Base-by-base conservation (phyloP, 257 asterid species). In the Asclepias syriaca region DNA sequence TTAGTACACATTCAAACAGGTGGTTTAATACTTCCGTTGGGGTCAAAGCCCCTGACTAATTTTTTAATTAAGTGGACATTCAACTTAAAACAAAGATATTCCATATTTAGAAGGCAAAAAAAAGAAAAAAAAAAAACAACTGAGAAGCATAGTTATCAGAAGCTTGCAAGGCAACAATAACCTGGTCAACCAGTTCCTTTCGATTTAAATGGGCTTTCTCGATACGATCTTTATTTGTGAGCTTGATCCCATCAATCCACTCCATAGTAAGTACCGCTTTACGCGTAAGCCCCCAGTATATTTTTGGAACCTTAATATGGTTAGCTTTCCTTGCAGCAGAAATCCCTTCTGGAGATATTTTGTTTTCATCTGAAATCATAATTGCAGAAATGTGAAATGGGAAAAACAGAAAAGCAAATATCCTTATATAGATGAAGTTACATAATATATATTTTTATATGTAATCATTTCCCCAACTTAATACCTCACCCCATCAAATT, bases 221-320 rank as follows among this genome's bases (percentile, higher is more conserved):
- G 74, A 94, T 82, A 53, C 98, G 96, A 32, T 49, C 72, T 72
- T 81, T 83, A 86, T 94, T 85, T 4, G 98, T 94, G 67, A 94
- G 95, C 84, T 94, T 91, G 71, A 94, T 91, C 72, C 98, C 98
- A 84, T 94, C 98, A 67, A 91, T 72, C 99, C 99, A 94, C 79
- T 90, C 98, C 99, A 94, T 94, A 7, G 99, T 91, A 68, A 94
- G 99, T 56, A 94, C 99, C 68, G 87, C 93, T 77, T 84, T 83
- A 71, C 96, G 89, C 34, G 99, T 94, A 69, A 91, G 79, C 51
- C 86, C 87, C 98, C 99, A 91, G 75, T 94, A 94, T 87, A 94
- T 86, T 76, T 85, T 94, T 50, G 99, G 99, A 75, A 91, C 96
- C 78, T 90, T 91, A 80, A 94, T 77, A 71, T 84, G 84, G 66